Evolutionary conservation across 2,329 filamentous ascomycete species (phyloP).

Genomic region (Cryphonectria naterciae): DNA sequence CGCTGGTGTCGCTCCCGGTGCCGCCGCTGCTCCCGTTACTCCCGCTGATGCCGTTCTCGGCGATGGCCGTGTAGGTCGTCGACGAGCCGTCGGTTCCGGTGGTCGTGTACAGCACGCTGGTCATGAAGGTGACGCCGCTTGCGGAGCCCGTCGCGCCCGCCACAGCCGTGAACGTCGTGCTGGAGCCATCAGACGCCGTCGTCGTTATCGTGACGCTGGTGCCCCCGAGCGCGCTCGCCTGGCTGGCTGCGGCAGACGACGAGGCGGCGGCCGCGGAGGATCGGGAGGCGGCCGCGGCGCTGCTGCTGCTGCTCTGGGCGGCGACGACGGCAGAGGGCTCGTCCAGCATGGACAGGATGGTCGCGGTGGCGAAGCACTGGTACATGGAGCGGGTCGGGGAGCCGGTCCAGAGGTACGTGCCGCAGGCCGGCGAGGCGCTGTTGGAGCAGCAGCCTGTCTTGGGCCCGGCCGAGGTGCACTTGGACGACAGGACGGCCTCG

Average conservation of each 20-base stretch:
- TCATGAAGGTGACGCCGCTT: constrained; percentile 14
- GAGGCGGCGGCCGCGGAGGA: constrained; percentile 21
- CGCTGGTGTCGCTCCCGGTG: neutral
- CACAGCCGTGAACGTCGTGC: constrained; percentile 25
- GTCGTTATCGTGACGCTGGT: constrained; percentile 29
- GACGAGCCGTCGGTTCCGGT: constrained; percentile 27
- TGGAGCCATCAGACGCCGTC: constrained; percentile 26
- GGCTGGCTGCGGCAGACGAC: constrained; percentile 11
- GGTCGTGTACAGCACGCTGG: constrained; percentile 27
- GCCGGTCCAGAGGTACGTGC: constrained; percentile 44
- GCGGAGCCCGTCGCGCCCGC: constrained; percentile 18
- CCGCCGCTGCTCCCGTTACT: constrained; percentile 12
- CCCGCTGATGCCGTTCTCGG: neutral
- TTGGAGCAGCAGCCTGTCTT: constrained; percentile 45
- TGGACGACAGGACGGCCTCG: constrained; percentile 36
- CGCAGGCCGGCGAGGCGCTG: constrained; percentile 35
- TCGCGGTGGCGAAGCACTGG: constrained; percentile 38
- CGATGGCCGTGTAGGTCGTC: constrained; percentile 23
- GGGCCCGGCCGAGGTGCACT: constrained; percentile 35
- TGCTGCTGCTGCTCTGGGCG: constrained; percentile 34
- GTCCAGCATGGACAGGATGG: constrained; percentile 40
- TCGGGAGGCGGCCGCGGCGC: constrained; percentile 19
- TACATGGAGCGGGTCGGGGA: constrained; percentile 41
- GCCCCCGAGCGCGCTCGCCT: constrained; percentile 14
- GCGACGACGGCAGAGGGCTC: constrained; percentile 41